Conservation (phyloP, 805 yeast species). For the Kluyveromyces wickerhamii region DNA sequence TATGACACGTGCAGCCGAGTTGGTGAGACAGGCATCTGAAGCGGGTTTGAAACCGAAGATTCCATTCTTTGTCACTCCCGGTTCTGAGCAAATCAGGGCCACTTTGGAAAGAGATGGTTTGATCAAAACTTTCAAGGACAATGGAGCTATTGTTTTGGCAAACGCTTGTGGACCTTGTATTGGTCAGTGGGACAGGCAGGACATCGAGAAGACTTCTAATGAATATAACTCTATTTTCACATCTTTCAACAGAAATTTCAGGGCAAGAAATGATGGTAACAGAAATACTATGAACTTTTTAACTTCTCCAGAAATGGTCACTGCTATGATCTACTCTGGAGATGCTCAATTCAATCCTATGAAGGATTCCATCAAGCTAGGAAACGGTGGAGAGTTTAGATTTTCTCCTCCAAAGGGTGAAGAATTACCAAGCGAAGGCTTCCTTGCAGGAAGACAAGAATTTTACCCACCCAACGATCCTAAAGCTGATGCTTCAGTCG, state of each 20-base stretch:
- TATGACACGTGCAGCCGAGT: slow-evolving; percentile 92
- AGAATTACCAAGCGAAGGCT: slow-evolving; percentile 77
- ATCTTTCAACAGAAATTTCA: slow-evolving; percentile 95
- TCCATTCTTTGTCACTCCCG: slow-evolving; percentile 94
- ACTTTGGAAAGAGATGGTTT: slow-evolving; percentile 94
- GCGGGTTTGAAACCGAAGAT: slow-evolving; percentile 87
- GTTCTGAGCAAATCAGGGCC: slow-evolving; percentile 96
- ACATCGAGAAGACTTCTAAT: slow-evolving; percentile 52
- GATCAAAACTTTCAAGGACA: slow-evolving; percentile 67
- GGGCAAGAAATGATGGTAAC: slow-evolving; percentile 97
- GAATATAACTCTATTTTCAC: slow-evolving; percentile 88
- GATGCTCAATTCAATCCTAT: slow-evolving; percentile 87
- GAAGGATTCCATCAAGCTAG: slow-evolving; percentile 69
- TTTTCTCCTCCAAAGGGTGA: slow-evolving; percentile 76
- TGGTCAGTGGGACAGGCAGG: slow-evolving; percentile 98
- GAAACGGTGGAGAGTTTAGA: slow-evolving; percentile 64
- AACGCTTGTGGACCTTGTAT: slow-evolving; percentile 99
- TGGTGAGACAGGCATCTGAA: slow-evolving; percentile 76
- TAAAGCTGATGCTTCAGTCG: slow-evolving; percentile 48
- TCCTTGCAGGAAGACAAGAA: slow-evolving; percentile 61
- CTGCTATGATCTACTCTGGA: slow-evolving; percentile 94
- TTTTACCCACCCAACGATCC: slow-evolving; percentile 73
- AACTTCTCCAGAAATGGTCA: slow-evolving; percentile 97
- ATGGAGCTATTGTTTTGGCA: slow-evolving; percentile 89
- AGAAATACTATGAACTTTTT: slow-evolving; percentile 95